These are phyloP conservation scores for Boletellus ananas DNA, from an alignment of 768 basidiomycete genomes.

Conservation along the genomic window DNA sequence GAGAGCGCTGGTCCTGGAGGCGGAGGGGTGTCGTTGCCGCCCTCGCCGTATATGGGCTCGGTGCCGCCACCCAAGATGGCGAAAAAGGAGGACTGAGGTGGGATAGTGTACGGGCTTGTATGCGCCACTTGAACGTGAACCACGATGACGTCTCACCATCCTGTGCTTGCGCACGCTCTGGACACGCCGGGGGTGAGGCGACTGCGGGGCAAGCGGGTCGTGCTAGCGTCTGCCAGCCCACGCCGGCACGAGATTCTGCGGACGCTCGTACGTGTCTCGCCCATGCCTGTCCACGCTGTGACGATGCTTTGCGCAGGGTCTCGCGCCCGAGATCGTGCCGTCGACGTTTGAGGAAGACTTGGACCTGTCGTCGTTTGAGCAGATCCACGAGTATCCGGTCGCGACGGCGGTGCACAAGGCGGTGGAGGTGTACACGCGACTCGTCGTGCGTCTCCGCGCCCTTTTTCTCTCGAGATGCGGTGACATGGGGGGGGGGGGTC, in stretches of 20 bases:
- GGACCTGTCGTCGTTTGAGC: slow-evolving; percentile 58
- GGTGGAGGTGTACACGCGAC: slow-evolving; percentile 80
- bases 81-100: slow-evolving; percentile 27
- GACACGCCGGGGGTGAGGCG: slow-evolving; percentile 58
- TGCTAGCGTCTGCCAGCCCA: slow-evolving; percentile 86
- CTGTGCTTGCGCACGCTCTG: slow-evolving; percentile 62
- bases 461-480: no score
- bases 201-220: slow-evolving; percentile 69
- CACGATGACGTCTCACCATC: slow-evolving; percentile 34
- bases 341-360: slow-evolving; percentile 83
- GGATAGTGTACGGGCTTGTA: neutral
- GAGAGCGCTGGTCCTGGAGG: slow-evolving; percentile 4
- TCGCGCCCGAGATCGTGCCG: slow-evolving; percentile 66
- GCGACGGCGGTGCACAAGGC: slow-evolving; percentile 77
- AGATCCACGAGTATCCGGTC: slow-evolving; percentile 71
- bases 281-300: neutral
- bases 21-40: slow-evolving; percentile 14
- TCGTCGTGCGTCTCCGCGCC: slow-evolving; percentile 63
- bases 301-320: slow-evolving; percentile 44
- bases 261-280: slow-evolving; percentile 53
- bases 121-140: neutral
- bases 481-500: no score
- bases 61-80: slow-evolving; percentile 20
- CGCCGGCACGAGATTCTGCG: slow-evolving; percentile 79
- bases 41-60: slow-evolving; percentile 21